Conservation (phyloP, 2,329 filamentous ascomycete species). For the Colletotrichum sp. region DNA sequence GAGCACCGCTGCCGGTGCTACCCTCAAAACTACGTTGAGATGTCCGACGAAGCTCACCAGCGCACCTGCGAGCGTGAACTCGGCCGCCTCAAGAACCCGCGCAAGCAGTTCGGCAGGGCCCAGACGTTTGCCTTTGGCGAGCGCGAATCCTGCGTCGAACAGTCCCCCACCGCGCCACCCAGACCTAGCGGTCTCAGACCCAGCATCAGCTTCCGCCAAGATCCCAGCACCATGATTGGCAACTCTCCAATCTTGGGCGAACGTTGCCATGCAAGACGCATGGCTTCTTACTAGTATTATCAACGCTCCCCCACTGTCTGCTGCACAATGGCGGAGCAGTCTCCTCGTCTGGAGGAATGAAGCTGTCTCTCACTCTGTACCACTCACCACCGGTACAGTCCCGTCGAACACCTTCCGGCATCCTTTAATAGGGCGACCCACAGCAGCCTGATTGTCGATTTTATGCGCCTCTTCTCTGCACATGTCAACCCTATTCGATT, state of each 20-base stretch:
- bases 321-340: slow-evolving; percentile 28
- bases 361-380: not conserved
- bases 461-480: slow-evolving; percentile 20
- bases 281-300: slow-evolving; percentile 64
- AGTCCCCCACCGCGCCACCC: slow-evolving; percentile 62
- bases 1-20: slow-evolving; percentile 82
- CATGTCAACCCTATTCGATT: slow-evolving; percentile 20
- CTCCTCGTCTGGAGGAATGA: slow-evolving; percentile 4
- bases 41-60: slow-evolving; percentile 91
- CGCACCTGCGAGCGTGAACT: slow-evolving; percentile 94
- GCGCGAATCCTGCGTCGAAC: slow-evolving; percentile 59
- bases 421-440: slow-evolving; percentile 22
- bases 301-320: slow-evolving; percentile 25
- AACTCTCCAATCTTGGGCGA: slow-evolving; percentile 52
- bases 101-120: slow-evolving; percentile 83
- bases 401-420: not conserved
- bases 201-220: slow-evolving; percentile 35
- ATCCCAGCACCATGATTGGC: slow-evolving; percentile 48
- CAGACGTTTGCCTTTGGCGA: slow-evolving; percentile 96
- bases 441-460: slow-evolving; percentile 23
- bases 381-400: not conserved
- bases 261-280: slow-evolving; percentile 61
- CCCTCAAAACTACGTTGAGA: slow-evolving; percentile 95
- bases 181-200: slow-evolving; percentile 38
- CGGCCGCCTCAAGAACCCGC: slow-evolving; percentile 85